A percentile compares a stretch with the other conserved stretches of the same genome.
Conservation (phyloP, 2,329 filamentous ascomycete genomes). For the Aspergillus flavus region DNA sequence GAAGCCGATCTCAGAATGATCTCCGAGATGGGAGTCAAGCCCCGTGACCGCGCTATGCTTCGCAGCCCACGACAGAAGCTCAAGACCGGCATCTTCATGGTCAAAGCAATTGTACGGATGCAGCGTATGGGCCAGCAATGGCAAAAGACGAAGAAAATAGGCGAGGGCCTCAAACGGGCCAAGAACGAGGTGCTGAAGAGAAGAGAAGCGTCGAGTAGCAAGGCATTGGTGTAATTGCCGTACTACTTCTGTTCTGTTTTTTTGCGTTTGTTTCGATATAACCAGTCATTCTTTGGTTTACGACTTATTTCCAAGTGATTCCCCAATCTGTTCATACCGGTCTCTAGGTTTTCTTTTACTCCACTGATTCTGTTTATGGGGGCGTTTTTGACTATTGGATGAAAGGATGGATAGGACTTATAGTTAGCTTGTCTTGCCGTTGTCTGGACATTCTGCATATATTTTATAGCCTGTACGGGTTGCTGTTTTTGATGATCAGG, state of each 20-base stretch:
- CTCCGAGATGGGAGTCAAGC: slow-evolving; percentile 73
- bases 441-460: slow-evolving; percentile 1
- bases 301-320: slow-evolving; percentile 5
- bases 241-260: slow-evolving; percentile 16
- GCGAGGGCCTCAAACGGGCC: slow-evolving; percentile 47
- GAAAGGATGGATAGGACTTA: not conserved
- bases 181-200: slow-evolving; percentile 45
- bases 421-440: not conserved
- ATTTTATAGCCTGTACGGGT: slow-evolving; percentile 1
- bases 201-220: slow-evolving; percentile 33
- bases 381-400: slow-evolving; percentile 19
- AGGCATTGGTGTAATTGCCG: slow-evolving; percentile 16
- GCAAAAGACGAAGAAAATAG: slow-evolving; percentile 45
- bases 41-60: slow-evolving; percentile 33
- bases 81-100: slow-evolving; percentile 43
- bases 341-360: slow-evolving; percentile 8
- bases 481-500: slow-evolving; percentile 12
- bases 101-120: slow-evolving; percentile 51
- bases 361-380: slow-evolving; percentile 13
- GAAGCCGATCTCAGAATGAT: slow-evolving; percentile 86
- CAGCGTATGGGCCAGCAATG: slow-evolving; percentile 48
- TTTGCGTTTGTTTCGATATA: slow-evolving; percentile 7
- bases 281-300: not conserved
- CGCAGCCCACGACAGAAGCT: slow-evolving; percentile 45
- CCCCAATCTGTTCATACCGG: slow-evolving; percentile 15